phyloP scores from a whole-genome alignment of 768 basidiomycete genomes.

The Cystobasidium onofrii region DNA sequence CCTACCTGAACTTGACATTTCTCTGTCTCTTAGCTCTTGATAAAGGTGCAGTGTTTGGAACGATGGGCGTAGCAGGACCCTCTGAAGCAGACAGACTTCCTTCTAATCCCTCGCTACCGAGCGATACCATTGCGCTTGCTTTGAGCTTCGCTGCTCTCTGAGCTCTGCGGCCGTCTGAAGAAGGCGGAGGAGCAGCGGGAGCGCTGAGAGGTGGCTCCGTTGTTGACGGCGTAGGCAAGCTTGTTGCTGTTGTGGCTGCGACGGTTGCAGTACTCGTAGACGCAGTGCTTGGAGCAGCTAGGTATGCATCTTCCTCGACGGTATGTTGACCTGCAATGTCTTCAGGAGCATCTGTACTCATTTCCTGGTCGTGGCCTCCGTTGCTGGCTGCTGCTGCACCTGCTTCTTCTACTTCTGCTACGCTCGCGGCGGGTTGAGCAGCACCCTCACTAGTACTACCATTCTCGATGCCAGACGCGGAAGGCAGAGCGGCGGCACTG shows the following conservation, averaged over 20 bases:
- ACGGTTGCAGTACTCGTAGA: background rate
- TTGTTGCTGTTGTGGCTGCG: background rate
- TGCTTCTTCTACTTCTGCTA: background rate
- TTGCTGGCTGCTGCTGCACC: too few species aligned
- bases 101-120: background rate
- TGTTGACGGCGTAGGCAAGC: background rate
- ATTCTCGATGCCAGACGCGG: background rate
- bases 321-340: background rate
- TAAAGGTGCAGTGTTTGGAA: background rate
- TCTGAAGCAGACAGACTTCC: background rate
- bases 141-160: background rate
- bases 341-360: background rate
- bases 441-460: background rate
- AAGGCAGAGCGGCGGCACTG: background rate
- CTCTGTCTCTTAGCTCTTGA: background rate
- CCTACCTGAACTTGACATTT: conserved; percentile 25
- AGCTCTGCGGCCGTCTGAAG: background rate
- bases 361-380: background rate
- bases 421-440: background rate
- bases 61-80: background rate
- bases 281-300: background rate
- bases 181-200: background rate
- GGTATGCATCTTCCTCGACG: background rate
- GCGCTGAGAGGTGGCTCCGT: background rate
- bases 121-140: background rate